Evolutionary conservation across 2,329 filamentous ascomycete species (phyloP).

Genomic region (Xylariaceae sp.): DNA sequence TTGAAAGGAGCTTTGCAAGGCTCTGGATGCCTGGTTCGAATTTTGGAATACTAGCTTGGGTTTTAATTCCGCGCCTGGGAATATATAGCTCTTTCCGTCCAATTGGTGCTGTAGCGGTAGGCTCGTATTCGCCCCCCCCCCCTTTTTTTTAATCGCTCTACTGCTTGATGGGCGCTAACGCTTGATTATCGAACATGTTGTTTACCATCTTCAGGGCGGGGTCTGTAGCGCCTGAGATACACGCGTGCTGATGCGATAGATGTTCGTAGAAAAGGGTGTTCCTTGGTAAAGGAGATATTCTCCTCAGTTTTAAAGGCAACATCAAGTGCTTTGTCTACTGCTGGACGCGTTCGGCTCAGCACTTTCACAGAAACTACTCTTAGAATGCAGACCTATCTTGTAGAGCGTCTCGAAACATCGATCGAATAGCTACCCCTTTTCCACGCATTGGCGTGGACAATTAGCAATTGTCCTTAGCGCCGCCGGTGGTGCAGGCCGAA

Average conservation of each 20-base stretch:
- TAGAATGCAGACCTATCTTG: slow-evolving; percentile 12
- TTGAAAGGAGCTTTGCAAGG: too few species aligned
- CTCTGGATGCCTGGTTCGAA: too few species aligned
- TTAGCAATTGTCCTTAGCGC: background rate
- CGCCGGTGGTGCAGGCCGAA: background rate
- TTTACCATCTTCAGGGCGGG: too few species aligned
- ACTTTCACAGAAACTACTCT: slow-evolving; percentile 9
- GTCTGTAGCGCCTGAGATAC: background rate
- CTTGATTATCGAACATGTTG: too few species aligned
- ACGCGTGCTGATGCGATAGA: background rate
- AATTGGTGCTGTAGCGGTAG: background rate
- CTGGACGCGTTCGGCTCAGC: background rate
- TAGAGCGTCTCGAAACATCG: slow-evolving; percentile 1
- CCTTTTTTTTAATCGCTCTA: background rate
- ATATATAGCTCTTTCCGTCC: too few species aligned
- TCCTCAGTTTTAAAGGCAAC: too few species aligned
- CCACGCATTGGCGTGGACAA: background rate
- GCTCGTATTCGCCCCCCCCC: background rate
- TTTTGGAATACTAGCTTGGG: too few species aligned
- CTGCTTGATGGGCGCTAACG: background rate
- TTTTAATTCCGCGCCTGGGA: too few species aligned
- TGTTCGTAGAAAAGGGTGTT: background rate
- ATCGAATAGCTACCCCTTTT: slow-evolving; percentile 2
- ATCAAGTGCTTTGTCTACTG: slow-evolving; percentile 2
- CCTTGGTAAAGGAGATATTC: too few species aligned